phyloP scores from a whole-genome alignment of 2,329 filamentous ascomycete species.

The Aspergillus glaucus region DNA sequence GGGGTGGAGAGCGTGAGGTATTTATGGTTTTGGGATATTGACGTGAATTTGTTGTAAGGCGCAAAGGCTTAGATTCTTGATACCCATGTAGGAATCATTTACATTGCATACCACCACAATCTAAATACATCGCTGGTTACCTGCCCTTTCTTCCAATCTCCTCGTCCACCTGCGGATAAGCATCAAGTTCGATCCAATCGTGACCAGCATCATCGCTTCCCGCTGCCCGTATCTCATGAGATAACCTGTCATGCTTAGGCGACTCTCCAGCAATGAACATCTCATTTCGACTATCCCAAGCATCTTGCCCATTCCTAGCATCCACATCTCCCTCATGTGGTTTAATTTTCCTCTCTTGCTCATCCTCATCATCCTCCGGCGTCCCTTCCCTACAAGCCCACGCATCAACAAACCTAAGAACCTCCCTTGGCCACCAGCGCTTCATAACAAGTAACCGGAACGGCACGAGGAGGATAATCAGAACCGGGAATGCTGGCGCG shows the following conservation, averaged over 20 bases:
- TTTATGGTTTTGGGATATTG: slow-evolving; percentile 4
- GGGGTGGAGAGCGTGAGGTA: slow-evolving; percentile 64
- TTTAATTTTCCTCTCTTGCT: slow-evolving; percentile 7
- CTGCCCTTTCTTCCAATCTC: slow-evolving; percentile 12
- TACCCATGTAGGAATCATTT: slow-evolving; percentile 2
- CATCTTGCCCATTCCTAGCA: background rate
- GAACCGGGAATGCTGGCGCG: slow-evolving; percentile 57
- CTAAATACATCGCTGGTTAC: background rate
- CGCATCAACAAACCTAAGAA: slow-evolving; percentile 47
- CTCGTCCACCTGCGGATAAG: slow-evolving; percentile 12
- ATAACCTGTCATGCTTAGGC: background rate
- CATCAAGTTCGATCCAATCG: slow-evolving; percentile 20
- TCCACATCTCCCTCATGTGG: background rate
- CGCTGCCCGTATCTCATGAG: background rate
- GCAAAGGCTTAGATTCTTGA: slow-evolving; percentile 2
- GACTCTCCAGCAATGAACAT: background rate
- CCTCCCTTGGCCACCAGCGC: slow-evolving; percentile 53
- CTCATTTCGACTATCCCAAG: background rate
- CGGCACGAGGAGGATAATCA: slow-evolving; percentile 60
- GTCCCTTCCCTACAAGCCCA: slow-evolving; percentile 49
- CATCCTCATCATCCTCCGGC: slow-evolving; percentile 45
- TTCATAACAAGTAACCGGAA: slow-evolving; percentile 57
- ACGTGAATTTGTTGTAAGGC: background rate
- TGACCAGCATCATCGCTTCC: slow-evolving; percentile 5
- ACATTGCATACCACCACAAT: background rate